phyloP scores from a whole-genome alignment of 2,329 filamentous ascomycete species.

The Aspergillus versicolor region DNA sequence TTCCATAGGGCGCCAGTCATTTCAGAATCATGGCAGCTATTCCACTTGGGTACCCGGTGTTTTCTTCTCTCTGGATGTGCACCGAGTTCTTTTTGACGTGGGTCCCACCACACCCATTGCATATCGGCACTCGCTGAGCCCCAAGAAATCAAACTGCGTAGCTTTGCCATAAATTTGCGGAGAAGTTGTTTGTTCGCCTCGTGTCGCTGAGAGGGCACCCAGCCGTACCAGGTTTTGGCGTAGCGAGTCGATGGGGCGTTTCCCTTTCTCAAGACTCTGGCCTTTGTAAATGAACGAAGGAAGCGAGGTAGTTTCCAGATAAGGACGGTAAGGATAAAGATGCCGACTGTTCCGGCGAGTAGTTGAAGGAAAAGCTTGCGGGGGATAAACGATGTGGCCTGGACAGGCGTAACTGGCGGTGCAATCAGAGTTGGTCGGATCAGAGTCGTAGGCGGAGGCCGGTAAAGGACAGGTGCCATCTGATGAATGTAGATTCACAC shows the following conservation, averaged over 20 bases:
- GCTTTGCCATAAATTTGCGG: slow-evolving; percentile 17
- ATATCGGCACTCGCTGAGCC: slow-evolving; percentile 36
- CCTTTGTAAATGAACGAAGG: slow-evolving; percentile 35
- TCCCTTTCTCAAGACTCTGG: slow-evolving; percentile 32
- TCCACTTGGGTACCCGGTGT: slow-evolving; percentile 26
- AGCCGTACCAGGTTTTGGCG: slow-evolving; percentile 44
- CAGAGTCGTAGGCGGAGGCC: slow-evolving; percentile 25
- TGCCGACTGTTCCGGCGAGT: slow-evolving; percentile 36
- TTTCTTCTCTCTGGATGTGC: slow-evolving; percentile 19
- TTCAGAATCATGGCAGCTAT: slow-evolving; percentile 26
- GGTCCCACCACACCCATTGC: slow-evolving; percentile 44
- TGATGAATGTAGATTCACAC: slow-evolving; percentile 6
- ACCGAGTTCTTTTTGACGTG: slow-evolving; percentile 25
- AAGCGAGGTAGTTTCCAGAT: slow-evolving; percentile 41
- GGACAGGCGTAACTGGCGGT: slow-evolving; percentile 19
- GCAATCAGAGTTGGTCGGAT: slow-evolving; percentile 27
- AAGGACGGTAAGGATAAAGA: slow-evolving; percentile 38
- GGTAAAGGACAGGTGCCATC: slow-evolving; percentile 33
- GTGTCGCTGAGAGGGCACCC: slow-evolving; percentile 35
- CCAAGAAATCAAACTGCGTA: slow-evolving; percentile 34
- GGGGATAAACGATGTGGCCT: slow-evolving; percentile 28
- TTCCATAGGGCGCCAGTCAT: slow-evolving; percentile 30
- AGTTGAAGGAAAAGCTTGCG: slow-evolving; percentile 32
- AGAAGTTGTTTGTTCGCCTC: slow-evolving; percentile 28
- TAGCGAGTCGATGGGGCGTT: slow-evolving; percentile 34